These are phyloP conservation scores for Phaseolus coccineus DNA, from an alignment of 331 rosid genomes.

Conservation along the genomic window DNA sequence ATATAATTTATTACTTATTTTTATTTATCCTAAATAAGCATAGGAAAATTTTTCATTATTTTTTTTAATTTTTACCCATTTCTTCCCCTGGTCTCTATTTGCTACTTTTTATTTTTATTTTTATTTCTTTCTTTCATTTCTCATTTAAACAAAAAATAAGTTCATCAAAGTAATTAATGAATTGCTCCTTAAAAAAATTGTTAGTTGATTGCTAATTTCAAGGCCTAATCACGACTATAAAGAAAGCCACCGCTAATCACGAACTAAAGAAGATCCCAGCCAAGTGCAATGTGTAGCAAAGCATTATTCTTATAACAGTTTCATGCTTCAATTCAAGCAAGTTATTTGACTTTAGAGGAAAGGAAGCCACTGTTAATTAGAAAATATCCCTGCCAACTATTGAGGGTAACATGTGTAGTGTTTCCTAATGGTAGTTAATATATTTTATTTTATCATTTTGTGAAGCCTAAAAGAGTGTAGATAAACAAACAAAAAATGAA, in stretches of 20 bases:
- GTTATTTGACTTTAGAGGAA: slow-evolving; percentile 34
- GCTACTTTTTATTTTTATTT: no score
- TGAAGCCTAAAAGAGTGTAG: not conserved
- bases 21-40: no score
- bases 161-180: no score
- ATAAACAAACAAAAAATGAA: no score
- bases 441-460: not conserved
- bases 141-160: no score
- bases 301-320: not conserved
- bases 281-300: not conserved
- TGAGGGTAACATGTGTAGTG: not conserved
- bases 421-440: not conserved
- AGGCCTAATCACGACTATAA: not conserved
- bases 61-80: no score
- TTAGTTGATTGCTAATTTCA: not conserved
- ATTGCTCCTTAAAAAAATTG: not conserved
- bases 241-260: not conserved
- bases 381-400: not conserved
- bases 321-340: slow-evolving; percentile 14
- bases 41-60: no score
- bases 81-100: no score
- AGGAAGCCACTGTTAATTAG: not conserved
- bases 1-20: no score
- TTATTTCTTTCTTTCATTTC: no score
- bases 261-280: not conserved